These are phyloP conservation scores for Alternaria tenuissima DNA, from an alignment of 2,329 filamentous ascomycete genomes.

Conservation along the genomic window DNA sequence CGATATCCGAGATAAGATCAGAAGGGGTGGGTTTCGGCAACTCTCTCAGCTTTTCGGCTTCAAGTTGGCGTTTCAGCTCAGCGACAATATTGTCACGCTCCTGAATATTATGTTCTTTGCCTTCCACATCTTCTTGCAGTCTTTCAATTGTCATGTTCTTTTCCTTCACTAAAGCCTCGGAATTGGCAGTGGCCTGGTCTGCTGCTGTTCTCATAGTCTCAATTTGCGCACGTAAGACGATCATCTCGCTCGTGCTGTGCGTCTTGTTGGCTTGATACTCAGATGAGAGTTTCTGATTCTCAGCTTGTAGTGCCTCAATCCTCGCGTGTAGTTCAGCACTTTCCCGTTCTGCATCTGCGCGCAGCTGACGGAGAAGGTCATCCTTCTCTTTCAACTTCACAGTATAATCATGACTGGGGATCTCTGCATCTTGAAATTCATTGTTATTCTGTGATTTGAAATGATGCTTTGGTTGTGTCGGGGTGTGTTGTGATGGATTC, in stretches of 20 bases:
- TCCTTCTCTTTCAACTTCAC: conserved; percentile 43
- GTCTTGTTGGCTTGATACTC: conserved; percentile 26
- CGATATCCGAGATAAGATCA: conserved; percentile 61
- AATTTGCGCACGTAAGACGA: conserved; percentile 30
- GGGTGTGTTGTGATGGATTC: conserved; percentile 18
- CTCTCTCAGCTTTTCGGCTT: conserved; percentile 37
- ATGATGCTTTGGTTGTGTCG: conserved; percentile 18
- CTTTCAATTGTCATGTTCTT: conserved; percentile 41
- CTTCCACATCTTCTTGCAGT: conserved; percentile 46
- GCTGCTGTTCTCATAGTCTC: conserved; percentile 27
- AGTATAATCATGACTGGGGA: conserved; percentile 15
- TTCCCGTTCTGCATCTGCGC: conserved; percentile 30
- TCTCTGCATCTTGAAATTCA: not conserved
- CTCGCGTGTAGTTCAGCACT: conserved; percentile 16
- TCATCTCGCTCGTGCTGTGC: conserved; percentile 29
- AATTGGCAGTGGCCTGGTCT: conserved; percentile 31
- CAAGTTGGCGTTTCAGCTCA: conserved; percentile 17
- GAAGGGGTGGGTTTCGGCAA: conserved; percentile 33
- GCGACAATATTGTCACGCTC: conserved; percentile 10
- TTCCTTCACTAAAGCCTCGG: conserved; percentile 35
- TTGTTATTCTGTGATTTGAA: not conserved
- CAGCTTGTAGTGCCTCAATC: conserved; percentile 21
- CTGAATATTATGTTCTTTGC: conserved; percentile 27
- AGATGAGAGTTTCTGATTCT: conserved; percentile 25
- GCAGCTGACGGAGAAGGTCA: conserved; percentile 35